Conservation (phyloP, 768 basidiomycete genomes). For the Leccinum incarnatum region DNA sequence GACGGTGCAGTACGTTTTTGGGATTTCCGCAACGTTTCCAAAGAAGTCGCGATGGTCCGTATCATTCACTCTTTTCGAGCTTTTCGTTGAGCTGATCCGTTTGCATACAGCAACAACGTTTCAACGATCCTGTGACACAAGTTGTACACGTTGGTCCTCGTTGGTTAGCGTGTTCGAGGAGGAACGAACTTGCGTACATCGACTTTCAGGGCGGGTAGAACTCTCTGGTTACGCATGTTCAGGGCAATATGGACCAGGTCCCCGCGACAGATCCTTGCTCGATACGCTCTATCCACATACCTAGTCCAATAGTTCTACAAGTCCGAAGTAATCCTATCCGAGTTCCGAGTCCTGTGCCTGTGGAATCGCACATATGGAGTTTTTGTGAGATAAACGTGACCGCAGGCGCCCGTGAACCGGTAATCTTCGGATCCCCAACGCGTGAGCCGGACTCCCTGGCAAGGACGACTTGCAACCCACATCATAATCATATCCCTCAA, state of each 20-base stretch:
- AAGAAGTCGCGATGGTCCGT: conserved; percentile 24
- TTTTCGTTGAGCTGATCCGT: not conserved
- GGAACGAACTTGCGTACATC: conserved; percentile 34
- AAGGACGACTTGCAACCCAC: not conserved
- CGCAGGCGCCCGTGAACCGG: not conserved
- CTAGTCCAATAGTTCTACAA: not conserved
- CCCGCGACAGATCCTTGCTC: not conserved
- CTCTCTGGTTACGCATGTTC: not conserved
- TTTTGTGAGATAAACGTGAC: not conserved
- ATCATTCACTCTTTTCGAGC: not conserved
- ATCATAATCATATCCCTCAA: not conserved
- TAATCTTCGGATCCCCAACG: conserved; percentile 4
- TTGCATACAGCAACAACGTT: conserved; percentile 32
- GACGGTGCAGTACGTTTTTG: conserved; percentile 44
- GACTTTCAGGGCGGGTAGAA: conserved; percentile 18
- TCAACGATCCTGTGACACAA: conserved; percentile 38
- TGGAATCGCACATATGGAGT: not conserved
- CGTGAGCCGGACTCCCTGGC: not conserved
- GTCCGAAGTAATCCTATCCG: not conserved
- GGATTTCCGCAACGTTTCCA: conserved; percentile 44
- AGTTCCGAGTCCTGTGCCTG: not conserved
- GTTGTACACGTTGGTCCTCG: conserved; percentile 34
- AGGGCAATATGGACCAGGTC: no score
- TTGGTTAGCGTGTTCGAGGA: conserved; percentile 40
- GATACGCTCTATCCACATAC: not conserved